Base-by-base conservation (phyloP, 2,329 filamentous ascomycete species). In the Gliomastix tumulicola region DNA sequence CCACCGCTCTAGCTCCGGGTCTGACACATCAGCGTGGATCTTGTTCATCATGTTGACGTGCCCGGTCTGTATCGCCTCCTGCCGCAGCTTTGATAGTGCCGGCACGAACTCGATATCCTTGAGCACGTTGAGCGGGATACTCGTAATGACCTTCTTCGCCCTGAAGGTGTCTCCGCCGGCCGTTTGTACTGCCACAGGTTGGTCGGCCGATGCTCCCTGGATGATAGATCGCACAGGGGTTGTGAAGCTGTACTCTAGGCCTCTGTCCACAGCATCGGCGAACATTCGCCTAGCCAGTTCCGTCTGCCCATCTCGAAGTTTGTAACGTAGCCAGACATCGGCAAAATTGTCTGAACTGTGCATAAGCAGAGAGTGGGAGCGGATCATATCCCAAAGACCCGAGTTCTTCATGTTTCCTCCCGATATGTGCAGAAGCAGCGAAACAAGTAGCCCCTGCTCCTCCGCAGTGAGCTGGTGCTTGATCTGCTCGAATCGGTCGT, bases 231-330 rank as follows among this genome's bases (percentile, higher is more conserved):
- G 41, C 18, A 57, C 41, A 3, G 30, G 48, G 18, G 27, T 45
- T 5, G 48, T 48, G 30, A 57, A 57, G 11, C 37, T 22, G 34
- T 55, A 57, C 2, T 52, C 35, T 8, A 57, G 41, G 1, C 48
- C 49, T 21, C 37, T 34, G 6, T 38, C 30, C 3, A 41, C 38
- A 3, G 51, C 49, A 30, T 56, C 50, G 3, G 51, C 30, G 34
- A 57, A 56, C 21, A 56, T 51, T 1, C 39, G 38, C 21, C 39
- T 43, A 4, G 50, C 51, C 6, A 56, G 42, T 0, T 38, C 41
- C 2, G 54, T 55, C 35, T 56, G 53, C 2, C 54, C 53, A 23
- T 49, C 48, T 2, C 48, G 45, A 5, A 57, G 39, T 40, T 56
- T 56, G 37, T 51, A 57, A 13, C 40, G 30, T 9, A 45, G 12